These are phyloP conservation scores for Epithele typhae DNA, from an alignment of 768 basidiomycete genomes.

Conservation along the genomic window DNA sequence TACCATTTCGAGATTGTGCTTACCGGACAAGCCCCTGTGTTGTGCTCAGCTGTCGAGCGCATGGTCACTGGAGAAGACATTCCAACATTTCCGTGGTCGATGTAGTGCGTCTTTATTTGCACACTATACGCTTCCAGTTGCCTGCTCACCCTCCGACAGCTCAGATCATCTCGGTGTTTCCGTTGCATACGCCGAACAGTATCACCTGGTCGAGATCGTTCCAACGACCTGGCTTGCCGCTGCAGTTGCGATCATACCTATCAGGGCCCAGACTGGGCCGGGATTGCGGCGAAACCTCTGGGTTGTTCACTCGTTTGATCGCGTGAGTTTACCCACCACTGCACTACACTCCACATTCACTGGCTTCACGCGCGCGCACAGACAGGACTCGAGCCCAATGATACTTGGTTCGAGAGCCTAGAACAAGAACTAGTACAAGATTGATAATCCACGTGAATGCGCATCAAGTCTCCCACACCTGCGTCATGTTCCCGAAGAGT, in stretches of 20 bases:
- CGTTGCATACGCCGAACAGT: too few relatives aligned
- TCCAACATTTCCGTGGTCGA: background rate
- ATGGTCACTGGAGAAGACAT: background rate
- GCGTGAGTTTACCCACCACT: background rate
- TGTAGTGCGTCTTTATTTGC: background rate
- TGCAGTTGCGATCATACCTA: background rate
- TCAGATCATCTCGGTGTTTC: background rate
- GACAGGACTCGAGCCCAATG: background rate
- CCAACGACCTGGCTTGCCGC: background rate
- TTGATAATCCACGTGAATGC: too few relatives aligned
- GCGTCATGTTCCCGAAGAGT: too few relatives aligned
- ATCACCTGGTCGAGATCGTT: too few relatives aligned
- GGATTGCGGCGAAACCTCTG: too few relatives aligned
- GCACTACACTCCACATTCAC: background rate
- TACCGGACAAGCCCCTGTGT: background rate
- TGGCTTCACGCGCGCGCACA: background rate
- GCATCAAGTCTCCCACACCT: too few relatives aligned
- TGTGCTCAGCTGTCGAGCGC: background rate
- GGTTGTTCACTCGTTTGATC: too few relatives aligned
- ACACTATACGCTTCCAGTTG: background rate
- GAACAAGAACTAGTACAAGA: background rate
- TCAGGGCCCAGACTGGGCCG: background rate
- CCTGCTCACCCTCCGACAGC: background rate
- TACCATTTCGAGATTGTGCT: background rate
- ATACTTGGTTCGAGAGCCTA: background rate